Base-by-base conservation (phyloP, 495 filamentous ascomycete species). In the Diplogelasinospora grovesii region DNA sequence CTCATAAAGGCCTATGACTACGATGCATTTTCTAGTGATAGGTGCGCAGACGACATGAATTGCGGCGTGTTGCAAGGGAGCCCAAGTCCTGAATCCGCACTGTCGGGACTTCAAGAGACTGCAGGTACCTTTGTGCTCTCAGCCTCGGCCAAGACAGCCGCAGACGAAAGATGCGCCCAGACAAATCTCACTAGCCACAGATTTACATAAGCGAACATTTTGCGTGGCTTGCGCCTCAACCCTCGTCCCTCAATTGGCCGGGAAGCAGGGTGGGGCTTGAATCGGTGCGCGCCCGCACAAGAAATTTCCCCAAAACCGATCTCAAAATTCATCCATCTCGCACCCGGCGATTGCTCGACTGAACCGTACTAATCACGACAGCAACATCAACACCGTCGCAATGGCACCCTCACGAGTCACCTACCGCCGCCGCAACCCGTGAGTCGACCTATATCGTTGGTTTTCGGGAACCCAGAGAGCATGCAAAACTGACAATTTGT, bases 351-450 rank as follows among this genome's bases (percentile, higher is more conserved):
- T 56, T 62, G 67, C 61, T 46, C n/a, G n/a, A n/a, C 50, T 47
- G 56, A 56, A 47, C 42, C 56, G 66, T 53, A 24, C 62, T 56
- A 58, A 61, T 54, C 66, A 69, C 67, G 64, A 70, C 59, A 60
- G 51, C 63, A 63, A n/a, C n/a, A n/a, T 64, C 66, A 77, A 73
- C 75, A 73, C 71, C 73, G 64, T 72, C 73, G 76, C 64, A 73
- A 76, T 75, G 73, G 67, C 69, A 62, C 64, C 68, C 63, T 64
- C 66, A 57, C 67, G 69, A 61, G 68, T 71, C 45, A 71, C 70
- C 53, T 71, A 88, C 82, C 82, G 86, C 68, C 82, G 86, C 71
- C 82, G 85, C 68, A 89, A 92, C 73, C 82, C 84, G 85, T 93
- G 84, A 75, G 86, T 83, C 55, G 49, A 22, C 40, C 45, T 46